Base-by-base conservation (phyloP, 768 basidiomycete genomes). In the Galerina sulciceps region DNA sequence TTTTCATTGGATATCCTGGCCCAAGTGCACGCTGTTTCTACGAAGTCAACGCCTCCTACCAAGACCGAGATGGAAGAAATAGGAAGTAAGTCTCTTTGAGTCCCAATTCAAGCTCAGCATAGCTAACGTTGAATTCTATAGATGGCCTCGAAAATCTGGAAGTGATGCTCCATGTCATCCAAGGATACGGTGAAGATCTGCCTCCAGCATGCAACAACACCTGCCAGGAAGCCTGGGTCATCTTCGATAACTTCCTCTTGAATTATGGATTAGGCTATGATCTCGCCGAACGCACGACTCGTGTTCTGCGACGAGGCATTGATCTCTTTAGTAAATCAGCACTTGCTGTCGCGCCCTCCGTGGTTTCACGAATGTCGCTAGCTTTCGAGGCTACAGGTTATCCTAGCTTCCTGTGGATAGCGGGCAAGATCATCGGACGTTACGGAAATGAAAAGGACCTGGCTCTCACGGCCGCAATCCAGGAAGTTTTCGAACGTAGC, bases 371-470 rank as follows among this genome's bases (percentile, higher is more conserved):
- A 50, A 90, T 99, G 90, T 81, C 87, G 1, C 67, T 81, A 8
- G 82, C 84, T 6, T 99, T 98, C 68, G 91, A 93, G 65, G 73
- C 78, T 10, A 93, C 91, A 10, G 91, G 90, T 0, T 86, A 88
- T 67, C 83, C 96, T 10, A 89, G 91, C 62, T 99, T 93, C 74
- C 72, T 99, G 18, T 99, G 97, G 97, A 92, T 99, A 58, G 88
- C 87, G 31, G 91, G 94, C 43, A 98, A 98, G 74, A 73, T 92
- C 23, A 81, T 93, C n/a, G 79, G 80, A 34, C 82, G 85, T 63
- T 97, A 91, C 68, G 93, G 90, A 15, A 79, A 86, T 45, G 85
- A 87, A 55, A 81, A 85, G 36, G 81, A 88, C 60, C 67, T 79
- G 4, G 69, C 73, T 44, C 67, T 97, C 26, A 84, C 84, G 35